Base-by-base conservation (phyloP, 768 basidiomycete genomes). In the Fomitopsis serialis region DNA sequence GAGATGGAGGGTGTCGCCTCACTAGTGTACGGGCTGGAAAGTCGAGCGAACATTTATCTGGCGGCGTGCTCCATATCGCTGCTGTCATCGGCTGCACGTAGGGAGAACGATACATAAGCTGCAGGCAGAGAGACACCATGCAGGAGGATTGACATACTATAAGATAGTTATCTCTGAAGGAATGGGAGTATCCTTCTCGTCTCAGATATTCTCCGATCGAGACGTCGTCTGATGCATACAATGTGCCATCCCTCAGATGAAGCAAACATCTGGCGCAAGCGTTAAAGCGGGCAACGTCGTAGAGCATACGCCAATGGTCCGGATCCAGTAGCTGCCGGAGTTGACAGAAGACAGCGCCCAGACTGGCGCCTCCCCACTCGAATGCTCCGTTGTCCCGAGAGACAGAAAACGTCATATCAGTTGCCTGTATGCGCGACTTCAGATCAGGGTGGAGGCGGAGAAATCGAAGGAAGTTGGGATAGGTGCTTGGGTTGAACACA, bases 341-440 rank as follows among this genome's bases (percentile, higher is more conserved):
- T 65, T 89, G 88, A 61, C 84, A 84, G 65, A 91, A 91, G 0
- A 91, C 72, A 0, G 80, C 78, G 8, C 72, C 62, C 0, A 81
- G 71, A 45, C 78, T 81, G 58, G 80, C 78, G 27, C 87, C 87
- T 2, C 87, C 85, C 87, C 89, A 91, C 66, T 91, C 87, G 59
- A 88, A 88, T 1, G 61, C 66, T 0, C 87, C 89, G 21, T 64
- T 54, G 64, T 90, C 86, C 45, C 87, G 75, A 3, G 88, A 86
- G 36, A 92, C 80, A 58, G 81, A 79, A 68, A 91, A 90, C 0
- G 88, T 84, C 88, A 90, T 91, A 52, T 83, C 80, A 0, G 87
- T 87, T 2, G 77, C 74, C 40, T 80, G 59, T 27, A 82, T 74
- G 3, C 68, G 56, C 12, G 54, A 48, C 1, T 54, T 69, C 37